phyloP scores from a whole-genome alignment of 805 yeast genomes.

The Saccharomycopsis babjevae region DNA sequence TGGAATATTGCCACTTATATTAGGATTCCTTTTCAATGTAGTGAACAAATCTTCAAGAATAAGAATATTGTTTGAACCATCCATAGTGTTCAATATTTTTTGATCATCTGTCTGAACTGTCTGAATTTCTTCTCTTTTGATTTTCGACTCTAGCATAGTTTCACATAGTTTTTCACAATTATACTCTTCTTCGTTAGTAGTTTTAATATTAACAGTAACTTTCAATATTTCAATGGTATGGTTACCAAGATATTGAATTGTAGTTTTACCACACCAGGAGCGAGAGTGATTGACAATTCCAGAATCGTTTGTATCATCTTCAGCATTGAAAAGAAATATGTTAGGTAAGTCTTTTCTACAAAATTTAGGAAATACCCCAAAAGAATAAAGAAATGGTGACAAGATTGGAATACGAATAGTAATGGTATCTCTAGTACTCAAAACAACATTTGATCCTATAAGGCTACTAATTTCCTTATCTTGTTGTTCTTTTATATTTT shows the following conservation, averaged over 20 bases:
- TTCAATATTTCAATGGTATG: conserved; percentile 28
- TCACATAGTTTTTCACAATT: conserved; percentile 22
- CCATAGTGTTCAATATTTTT: background rate
- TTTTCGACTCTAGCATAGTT: conserved; percentile 7
- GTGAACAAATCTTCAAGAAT: conserved; percentile 1
- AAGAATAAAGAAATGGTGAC: conserved; percentile 24
- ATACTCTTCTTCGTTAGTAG: conserved; percentile 28
- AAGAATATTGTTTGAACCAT: background rate
- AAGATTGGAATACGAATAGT: conserved; percentile 23
- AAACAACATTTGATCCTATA: background rate
- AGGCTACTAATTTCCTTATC: conserved; percentile 10
- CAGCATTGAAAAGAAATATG: conserved; percentile 18
- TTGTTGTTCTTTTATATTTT: conserved; percentile 15
- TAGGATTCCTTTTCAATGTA: conserved; percentile 18
- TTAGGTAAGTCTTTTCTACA: conserved; percentile 24
- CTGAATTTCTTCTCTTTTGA: conserved; percentile 6
- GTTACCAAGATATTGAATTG: conserved; percentile 25
- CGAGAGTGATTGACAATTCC: conserved; percentile 25
- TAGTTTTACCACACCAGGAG: conserved; percentile 27
- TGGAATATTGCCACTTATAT: conserved; percentile 29
- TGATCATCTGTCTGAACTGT: conserved; percentile 6
- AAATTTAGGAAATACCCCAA: conserved; percentile 27
- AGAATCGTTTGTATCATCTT: conserved; percentile 13
- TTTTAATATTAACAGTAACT: conserved; percentile 21
- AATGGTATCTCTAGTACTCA: conserved; percentile 19